Base-by-base conservation (phyloP, 139 green algal species). In the Closterium sp. region DNA sequence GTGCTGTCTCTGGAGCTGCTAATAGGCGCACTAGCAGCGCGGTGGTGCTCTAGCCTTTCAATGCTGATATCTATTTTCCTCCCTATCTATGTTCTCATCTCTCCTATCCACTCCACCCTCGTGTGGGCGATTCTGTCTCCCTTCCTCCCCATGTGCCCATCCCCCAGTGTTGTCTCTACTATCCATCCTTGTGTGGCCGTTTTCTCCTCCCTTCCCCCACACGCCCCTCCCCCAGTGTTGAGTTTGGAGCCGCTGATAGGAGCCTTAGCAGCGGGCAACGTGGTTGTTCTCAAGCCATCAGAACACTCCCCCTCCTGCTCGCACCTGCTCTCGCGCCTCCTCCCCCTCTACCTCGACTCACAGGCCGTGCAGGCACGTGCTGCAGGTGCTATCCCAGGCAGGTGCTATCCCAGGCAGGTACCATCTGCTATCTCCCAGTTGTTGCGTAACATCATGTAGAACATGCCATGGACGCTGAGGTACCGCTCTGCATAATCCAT, bases 181-280 rank as follows among this genome's bases (percentile, higher is more conserved):
- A 6, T 10, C 24, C 6, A 4, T 86, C 79, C 27, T 29, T 6
- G 9, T 9, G 11, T 29, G n/a, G n/a, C 79, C 79, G 4, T 9
- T 31, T 31, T 9, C 79, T 86, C 79, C 9, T 9, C 9, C 24
- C 9, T 7, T 30, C 84, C 27, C 28, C 84, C 6, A 87, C 24
- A 87, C 24, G 17, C 84, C 84, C 17, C 21, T 30, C 84, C 84
- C 11, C 1, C 91, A 93, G 91, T 88, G 42, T 85, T 93, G 29
- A 30, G 9, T 29, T 27, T 93, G 28, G 91, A 93, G 62, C 91
- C 91, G 9, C 17, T 93, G 2, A 27, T 93, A 42, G 91, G 91
- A 86, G 91, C 91, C 0, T n/a, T 93, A 6, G 91, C 91, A 28
- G 86, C 91, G 21, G 91, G 91, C 87, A 93, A 93, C 70, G 31